phyloP scores from a whole-genome alignment of 2,329 filamentous ascomycete genomes.

The Cytospora piceae region DNA sequence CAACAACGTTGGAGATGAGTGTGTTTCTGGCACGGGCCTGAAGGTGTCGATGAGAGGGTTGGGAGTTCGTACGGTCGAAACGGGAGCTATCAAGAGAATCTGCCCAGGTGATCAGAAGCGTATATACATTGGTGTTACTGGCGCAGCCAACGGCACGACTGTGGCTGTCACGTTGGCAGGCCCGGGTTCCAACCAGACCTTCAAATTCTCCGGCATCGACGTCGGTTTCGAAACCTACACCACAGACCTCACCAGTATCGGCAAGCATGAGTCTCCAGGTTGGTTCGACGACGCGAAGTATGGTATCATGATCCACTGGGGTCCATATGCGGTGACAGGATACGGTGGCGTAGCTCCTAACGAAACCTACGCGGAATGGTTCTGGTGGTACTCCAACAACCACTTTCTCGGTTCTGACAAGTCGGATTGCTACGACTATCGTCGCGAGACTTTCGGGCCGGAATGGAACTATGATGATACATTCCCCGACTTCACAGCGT shows the following conservation, averaged over 20 bases:
- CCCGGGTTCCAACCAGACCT: conserved; percentile 28
- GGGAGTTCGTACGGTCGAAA: conserved; percentile 49
- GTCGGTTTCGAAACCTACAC: conserved; percentile 45
- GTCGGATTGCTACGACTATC: conserved; percentile 52
- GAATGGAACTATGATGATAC: conserved; percentile 60
- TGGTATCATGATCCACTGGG: conserved; percentile 31
- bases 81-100: conserved; percentile 44
- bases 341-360: conserved; percentile 29
- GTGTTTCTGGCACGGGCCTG: conserved; percentile 40
- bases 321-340: conserved; percentile 28
- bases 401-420: conserved; percentile 45
- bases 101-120: conserved; percentile 50
- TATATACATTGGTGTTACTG: conserved; percentile 41
- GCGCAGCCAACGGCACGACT: conserved; percentile 34
- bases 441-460: conserved; percentile 54
- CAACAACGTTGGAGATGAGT: conserved; percentile 43
- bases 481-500: conserved; percentile 56
- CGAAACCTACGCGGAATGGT: conserved; percentile 31
- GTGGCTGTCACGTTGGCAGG: conserved; percentile 34
- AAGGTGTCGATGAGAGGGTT: conserved; percentile 38
- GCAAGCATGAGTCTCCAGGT: conserved; percentile 37
- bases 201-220: conserved; percentile 33
- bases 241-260: conserved; percentile 40
- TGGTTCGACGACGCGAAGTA: conserved; percentile 31
- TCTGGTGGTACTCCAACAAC: conserved; percentile 55